Percentiles rank a stretch among this genome's conserved stretches.
Evolutionary conservation across 2,329 filamentous ascomycete species (phyloP).

Genomic region (Ophiobolus disseminans): DNA sequence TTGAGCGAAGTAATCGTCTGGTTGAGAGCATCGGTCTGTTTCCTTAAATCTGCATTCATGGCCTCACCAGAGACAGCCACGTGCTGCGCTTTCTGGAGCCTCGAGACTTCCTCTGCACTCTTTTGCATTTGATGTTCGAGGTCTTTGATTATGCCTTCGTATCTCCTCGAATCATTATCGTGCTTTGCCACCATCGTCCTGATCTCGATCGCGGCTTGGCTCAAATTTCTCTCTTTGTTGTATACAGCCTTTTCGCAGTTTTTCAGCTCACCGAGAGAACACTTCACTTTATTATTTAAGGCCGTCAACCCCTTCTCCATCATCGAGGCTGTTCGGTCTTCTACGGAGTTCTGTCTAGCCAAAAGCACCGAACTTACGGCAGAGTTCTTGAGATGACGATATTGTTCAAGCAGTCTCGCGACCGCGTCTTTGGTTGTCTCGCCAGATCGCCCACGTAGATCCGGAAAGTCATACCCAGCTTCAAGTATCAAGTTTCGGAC

Average conservation of each 20-base stretch:
- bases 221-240: neutral
- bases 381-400: neutral
- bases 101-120: neutral
- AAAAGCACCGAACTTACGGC: too few relatives aligned
- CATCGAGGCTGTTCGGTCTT: too few relatives aligned
- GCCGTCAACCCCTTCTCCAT: too few relatives aligned
- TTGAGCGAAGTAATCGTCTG: neutral
- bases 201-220: neutral
- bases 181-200: neutral
- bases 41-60: neutral
- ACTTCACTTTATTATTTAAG: too few relatives aligned
- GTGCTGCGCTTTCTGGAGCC: neutral
- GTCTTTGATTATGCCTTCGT: neutral
- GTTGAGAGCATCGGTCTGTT: neutral
- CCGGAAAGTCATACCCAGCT: conserved; percentile 1
- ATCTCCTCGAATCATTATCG: neutral
- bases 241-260: too few relatives aligned
- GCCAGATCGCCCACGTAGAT: neutral
- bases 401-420: neutral
- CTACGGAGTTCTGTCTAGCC: too few relatives aligned
- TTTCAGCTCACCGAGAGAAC: too few relatives aligned
- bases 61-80: neutral
- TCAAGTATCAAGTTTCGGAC: neutral
- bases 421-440: conserved; percentile 2
- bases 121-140: neutral